A percentile compares a stretch with the other conserved stretches of the same genome.
phyloP scores from a whole-genome alignment of 306 rosid species.

The Cajanus cajan region DNA sequence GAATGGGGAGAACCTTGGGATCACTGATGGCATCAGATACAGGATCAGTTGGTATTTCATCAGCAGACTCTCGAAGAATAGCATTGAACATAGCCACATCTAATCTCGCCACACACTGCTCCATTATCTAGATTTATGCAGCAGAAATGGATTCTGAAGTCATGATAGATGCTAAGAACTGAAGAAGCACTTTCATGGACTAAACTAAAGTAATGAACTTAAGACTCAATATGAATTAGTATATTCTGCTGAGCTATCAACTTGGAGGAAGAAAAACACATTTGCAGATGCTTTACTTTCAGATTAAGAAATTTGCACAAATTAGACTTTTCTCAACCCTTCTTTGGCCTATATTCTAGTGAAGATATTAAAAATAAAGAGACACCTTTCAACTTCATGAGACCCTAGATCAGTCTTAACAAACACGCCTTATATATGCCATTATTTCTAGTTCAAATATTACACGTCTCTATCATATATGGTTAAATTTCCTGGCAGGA shows the following conservation, averaged over 20 bases:
- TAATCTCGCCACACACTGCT: conserved; percentile 79
- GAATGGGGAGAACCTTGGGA: conserved; percentile 76
- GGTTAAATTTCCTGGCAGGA: background rate
- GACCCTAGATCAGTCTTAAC: background rate
- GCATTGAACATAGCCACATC: conserved; percentile 95
- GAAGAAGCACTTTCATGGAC: background rate
- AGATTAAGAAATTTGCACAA: background rate
- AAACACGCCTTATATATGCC: background rate
- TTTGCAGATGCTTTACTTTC: background rate
- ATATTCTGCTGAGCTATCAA: background rate
- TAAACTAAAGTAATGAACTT: background rate
- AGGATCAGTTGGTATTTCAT: conserved; percentile 85
- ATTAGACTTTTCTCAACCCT: background rate
- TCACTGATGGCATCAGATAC: conserved; percentile 79
- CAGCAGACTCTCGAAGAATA: conserved; percentile 76
- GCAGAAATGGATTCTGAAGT: conserved; percentile 12
- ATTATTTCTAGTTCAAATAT: background rate
- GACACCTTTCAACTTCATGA: background rate
- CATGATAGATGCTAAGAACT: background rate
- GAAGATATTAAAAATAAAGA: background rate
- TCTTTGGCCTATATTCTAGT: background rate
- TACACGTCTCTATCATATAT: background rate
- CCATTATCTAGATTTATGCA: conserved; percentile 63
- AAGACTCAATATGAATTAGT: background rate
- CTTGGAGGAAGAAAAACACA: background rate